phyloP scores from a whole-genome alignment of 2,329 filamentous ascomycete genomes.

The Cadophora sp. region DNA sequence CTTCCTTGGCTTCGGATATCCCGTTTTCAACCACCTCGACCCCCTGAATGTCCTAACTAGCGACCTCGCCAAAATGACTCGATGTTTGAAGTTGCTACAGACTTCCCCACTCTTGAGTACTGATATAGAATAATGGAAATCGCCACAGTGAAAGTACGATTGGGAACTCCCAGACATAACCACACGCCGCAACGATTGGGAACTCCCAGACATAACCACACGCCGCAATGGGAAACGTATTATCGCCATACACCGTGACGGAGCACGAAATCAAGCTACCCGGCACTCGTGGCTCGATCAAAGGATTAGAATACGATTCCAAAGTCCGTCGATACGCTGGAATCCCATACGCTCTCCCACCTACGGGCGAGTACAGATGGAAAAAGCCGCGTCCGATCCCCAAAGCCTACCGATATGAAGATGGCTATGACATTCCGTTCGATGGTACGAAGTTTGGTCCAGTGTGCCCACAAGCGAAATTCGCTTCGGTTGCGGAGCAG shows the following conservation, averaged over 20 bases:
- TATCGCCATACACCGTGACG: slow-evolving; percentile 37
- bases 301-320: slow-evolving; percentile 46
- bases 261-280: slow-evolving; percentile 37
- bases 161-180: not conserved
- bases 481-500: slow-evolving; percentile 35
- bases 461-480: slow-evolving; percentile 49
- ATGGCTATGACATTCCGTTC: slow-evolving; percentile 40
- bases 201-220: not conserved
- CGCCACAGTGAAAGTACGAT: not conserved
- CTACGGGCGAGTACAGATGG: slow-evolving; percentile 37
- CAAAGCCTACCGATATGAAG: slow-evolving; percentile 41
- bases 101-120: not conserved
- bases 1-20: slow-evolving; percentile 5
- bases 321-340: slow-evolving; percentile 47
- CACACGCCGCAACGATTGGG: slow-evolving; percentile 6
- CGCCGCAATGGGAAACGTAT: slow-evolving; percentile 19
- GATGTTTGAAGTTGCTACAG: not conserved
- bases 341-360: slow-evolving; percentile 40
- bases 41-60: not conserved
- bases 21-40: not conserved
- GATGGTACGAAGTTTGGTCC: slow-evolving; percentile 48
- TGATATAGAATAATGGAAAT: not conserved
- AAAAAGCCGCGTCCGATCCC: slow-evolving; percentile 42
- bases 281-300: slow-evolving; percentile 40
- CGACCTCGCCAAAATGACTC: not conserved